Conservation (phyloP, 345 rosid species). For the Eucalyptus polyanthemos region DNA sequence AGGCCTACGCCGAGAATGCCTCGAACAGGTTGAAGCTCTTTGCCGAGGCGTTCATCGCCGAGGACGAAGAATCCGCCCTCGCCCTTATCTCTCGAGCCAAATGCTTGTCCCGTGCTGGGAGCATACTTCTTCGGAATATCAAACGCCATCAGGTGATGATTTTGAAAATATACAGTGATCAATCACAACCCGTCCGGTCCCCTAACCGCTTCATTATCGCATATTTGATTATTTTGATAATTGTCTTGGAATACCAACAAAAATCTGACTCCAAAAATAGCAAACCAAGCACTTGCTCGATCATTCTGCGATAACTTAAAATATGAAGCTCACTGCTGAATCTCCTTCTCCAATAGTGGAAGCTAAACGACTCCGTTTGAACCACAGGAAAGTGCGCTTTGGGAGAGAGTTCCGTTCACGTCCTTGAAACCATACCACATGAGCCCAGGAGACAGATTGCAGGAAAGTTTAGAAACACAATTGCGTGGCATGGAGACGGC, state of each 20-base stretch:
- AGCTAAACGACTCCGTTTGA: neutral
- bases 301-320: neutral
- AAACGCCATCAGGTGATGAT: constrained; percentile 23
- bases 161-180: neutral
- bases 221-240: neutral
- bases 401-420: constrained; percentile 67
- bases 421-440: constrained; percentile 19
- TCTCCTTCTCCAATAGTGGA: neutral
- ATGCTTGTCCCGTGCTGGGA: constrained; percentile 17
- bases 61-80: constrained; percentile 29
- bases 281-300: neutral
- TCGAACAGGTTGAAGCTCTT: constrained; percentile 53
- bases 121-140: constrained; percentile 36
- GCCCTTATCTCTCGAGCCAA: constrained; percentile 55
- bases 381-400: constrained; percentile 57
- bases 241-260: constrained; percentile 6
- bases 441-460: constrained; percentile 34
- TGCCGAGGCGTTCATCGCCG: constrained; percentile 44
- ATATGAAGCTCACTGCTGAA: neutral
- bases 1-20: constrained; percentile 33
- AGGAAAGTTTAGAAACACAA: constrained; percentile 31
- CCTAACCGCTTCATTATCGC: neutral
- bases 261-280: neutral
- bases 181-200: neutral
- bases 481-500: constrained; percentile 85